Percentiles rank a stretch among this genome's conserved stretches.
phyloP scores from a whole-genome alignment of 2,329 filamentous ascomycete genomes.

The Neopestalotiopsis rosae region DNA sequence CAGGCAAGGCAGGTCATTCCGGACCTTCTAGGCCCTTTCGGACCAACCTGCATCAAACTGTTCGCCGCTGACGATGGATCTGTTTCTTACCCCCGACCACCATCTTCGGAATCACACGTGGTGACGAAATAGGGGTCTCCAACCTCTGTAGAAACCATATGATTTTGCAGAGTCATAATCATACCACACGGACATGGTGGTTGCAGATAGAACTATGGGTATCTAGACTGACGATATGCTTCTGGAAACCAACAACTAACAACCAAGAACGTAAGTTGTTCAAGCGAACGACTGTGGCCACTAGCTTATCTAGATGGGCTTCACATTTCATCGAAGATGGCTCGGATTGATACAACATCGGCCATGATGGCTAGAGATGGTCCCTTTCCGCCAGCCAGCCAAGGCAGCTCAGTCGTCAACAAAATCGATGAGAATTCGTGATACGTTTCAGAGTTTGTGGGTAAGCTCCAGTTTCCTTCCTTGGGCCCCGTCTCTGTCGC shows the following conservation, averaged over 20 bases:
- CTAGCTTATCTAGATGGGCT: background rate
- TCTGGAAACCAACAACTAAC: background rate
- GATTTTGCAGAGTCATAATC: background rate
- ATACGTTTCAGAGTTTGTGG: background rate
- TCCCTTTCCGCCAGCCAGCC: no score
- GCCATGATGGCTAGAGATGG: no score
- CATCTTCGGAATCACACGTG: conserved; percentile 1
- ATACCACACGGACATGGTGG: background rate
- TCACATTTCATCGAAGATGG: background rate
- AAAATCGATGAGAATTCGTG: background rate
- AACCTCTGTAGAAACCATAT: background rate
- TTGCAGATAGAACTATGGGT: background rate
- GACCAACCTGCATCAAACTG: background rate
- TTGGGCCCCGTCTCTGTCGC: background rate
- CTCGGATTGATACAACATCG: no score
- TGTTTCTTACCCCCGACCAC: background rate
- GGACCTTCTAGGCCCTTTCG: background rate
- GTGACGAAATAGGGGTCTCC: conserved; percentile 3
- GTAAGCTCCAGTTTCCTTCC: background rate
- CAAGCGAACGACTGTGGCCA: background rate
- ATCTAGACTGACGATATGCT: background rate
- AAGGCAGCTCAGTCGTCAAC: no score
- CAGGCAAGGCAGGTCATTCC: background rate
- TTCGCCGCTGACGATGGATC: conserved; percentile 11
- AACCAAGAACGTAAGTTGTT: no score